Conservation (phyloP, 2,329 filamentous ascomycete species). For the Fusarium sp. region DNA sequence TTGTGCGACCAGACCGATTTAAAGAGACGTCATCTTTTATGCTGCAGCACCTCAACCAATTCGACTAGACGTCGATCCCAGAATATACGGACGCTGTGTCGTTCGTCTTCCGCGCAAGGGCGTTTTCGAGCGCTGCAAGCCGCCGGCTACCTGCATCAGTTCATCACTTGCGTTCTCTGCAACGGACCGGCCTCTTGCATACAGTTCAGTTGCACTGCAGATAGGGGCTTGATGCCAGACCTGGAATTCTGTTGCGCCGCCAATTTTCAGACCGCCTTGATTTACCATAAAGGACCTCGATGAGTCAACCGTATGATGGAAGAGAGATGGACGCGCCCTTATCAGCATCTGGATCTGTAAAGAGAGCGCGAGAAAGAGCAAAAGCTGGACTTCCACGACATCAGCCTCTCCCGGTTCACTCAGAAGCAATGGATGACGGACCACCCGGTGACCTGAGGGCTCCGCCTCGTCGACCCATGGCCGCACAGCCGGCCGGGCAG, state of each 20-base stretch:
- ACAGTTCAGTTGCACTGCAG: conserved; percentile 38
- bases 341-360: conserved; percentile 58
- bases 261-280: conserved; percentile 34
- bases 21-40: conserved; percentile 37
- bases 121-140: conserved; percentile 22
- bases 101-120: conserved; percentile 13
- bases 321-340: conserved; percentile 58
- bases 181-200: conserved; percentile 37
- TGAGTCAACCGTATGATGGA: conserved; percentile 65
- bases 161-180: conserved; percentile 22
- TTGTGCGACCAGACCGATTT: conserved; percentile 37
- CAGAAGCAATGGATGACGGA: conserved; percentile 44
- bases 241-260: conserved; percentile 23
- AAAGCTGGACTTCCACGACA: conserved; percentile 50
- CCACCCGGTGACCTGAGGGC: conserved; percentile 38
- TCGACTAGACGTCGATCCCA: conserved; percentile 37
- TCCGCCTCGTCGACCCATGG: conserved; percentile 44
- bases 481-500: conserved; percentile 26
- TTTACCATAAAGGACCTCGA: conserved; percentile 50
- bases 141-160: conserved; percentile 28
- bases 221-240: conserved; percentile 24
- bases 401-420: conserved; percentile 31
- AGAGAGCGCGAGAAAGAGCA: conserved; percentile 62
- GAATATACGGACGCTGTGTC: conserved; percentile 36
- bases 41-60: conserved; percentile 35